phyloP scores from a whole-genome alignment of 139 green algal species.

The Raphidocelis subcapitata region DNA sequence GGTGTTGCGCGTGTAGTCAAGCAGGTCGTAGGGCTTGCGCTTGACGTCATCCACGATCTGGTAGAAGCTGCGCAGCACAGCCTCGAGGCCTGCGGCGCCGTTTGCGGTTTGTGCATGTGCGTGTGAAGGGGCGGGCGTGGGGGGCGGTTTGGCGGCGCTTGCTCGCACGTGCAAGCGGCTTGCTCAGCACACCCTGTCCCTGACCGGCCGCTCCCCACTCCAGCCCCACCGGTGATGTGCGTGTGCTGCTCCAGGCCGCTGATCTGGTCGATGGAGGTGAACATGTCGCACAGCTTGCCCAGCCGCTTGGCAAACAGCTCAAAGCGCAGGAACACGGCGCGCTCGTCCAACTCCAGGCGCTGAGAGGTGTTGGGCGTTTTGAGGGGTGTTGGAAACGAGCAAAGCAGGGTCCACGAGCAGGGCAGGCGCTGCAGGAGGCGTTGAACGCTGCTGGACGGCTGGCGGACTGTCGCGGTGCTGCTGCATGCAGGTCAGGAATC shows the following conservation, averaged over 20 bases:
- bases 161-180: too few species aligned
- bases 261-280: slow-evolving; percentile 92
- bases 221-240: slow-evolving; percentile 84
- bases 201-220: too few species aligned
- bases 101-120: background rate
- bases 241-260: slow-evolving; percentile 80
- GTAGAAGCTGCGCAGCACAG: slow-evolving; percentile 78
- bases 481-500: too few species aligned
- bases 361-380: too few species aligned
- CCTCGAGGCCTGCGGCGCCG: slow-evolving; percentile 32
- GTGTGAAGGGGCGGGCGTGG: background rate
- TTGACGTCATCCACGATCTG: slow-evolving; percentile 89
- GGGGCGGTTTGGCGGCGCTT: background rate
- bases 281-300: slow-evolving; percentile 83
- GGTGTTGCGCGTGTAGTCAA: slow-evolving; percentile 82
- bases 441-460: too few species aligned
- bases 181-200: too few species aligned
- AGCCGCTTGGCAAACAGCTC: slow-evolving; percentile 90
- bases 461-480: too few species aligned
- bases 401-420: too few species aligned
- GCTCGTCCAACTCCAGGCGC: slow-evolving; percentile 48
- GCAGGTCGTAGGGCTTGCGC: slow-evolving; percentile 87
- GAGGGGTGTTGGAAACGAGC: too few species aligned
- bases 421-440: too few species aligned
- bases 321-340: slow-evolving; percentile 83